phyloP scores from a whole-genome alignment of 2,329 filamentous ascomycete species.

The Pseudogymnoascus sp. region DNA sequence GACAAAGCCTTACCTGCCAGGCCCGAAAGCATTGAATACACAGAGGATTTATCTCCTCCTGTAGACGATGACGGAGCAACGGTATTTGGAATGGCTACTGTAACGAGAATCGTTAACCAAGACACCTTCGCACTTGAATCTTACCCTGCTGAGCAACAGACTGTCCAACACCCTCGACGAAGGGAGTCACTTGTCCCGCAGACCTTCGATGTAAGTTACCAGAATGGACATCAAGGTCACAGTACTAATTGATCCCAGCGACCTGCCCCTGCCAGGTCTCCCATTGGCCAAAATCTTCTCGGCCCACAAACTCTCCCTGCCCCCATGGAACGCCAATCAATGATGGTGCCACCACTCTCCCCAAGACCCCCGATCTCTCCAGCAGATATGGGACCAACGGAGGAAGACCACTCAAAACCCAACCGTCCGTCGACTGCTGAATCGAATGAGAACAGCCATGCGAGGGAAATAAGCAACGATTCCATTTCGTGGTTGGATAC shows the following conservation, averaged over 20 bases:
- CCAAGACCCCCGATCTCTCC: slow-evolving; percentile 52
- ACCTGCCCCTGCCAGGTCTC: slow-evolving; percentile 15
- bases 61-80: slow-evolving; percentile 38
- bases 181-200: slow-evolving; percentile 30
- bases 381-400: slow-evolving; percentile 13
- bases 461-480: slow-evolving; percentile 61
- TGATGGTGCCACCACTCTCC: slow-evolving; percentile 61
- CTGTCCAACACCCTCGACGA: slow-evolving; percentile 25
- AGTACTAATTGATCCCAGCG: slow-evolving; percentile 23
- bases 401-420: slow-evolving; percentile 8
- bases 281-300: slow-evolving; percentile 17
- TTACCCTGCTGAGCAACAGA: slow-evolving; percentile 20
- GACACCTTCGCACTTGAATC: slow-evolving; percentile 20
- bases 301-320: slow-evolving; percentile 35
- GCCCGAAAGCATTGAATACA: slow-evolving; percentile 55
- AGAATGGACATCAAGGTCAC: slow-evolving; percentile 17
- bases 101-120: slow-evolving; percentile 43
- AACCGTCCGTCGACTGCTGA: slow-evolving; percentile 27
- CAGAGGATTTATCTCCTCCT: slow-evolving; percentile 29
- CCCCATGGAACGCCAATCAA: slow-evolving; percentile 49
- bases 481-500: slow-evolving; percentile 91
- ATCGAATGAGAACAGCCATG: slow-evolving; percentile 34
- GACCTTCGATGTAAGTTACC: slow-evolving; percentile 19
- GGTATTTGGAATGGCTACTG: slow-evolving; percentile 45
- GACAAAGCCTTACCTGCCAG: slow-evolving; percentile 71